Conservation (phyloP, 352 stramenopile species). For the Globisporangium nagaii region DNA sequence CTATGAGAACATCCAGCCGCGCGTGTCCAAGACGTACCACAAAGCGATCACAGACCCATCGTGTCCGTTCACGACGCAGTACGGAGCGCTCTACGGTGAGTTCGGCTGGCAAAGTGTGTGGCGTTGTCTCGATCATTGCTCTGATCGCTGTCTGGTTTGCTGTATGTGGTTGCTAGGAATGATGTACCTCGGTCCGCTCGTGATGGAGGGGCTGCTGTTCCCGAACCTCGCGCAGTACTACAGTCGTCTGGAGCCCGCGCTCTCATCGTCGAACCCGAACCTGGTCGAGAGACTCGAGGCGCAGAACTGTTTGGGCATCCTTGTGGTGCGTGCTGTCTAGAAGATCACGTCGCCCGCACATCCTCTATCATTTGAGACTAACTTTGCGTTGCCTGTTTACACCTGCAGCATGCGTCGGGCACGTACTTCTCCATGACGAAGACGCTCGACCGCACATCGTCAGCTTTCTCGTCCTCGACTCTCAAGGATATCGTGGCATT, state of each 20-base stretch:
- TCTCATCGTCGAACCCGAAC: conserved; percentile 73
- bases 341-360: too few species aligned
- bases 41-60: conserved; percentile 74
- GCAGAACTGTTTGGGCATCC: conserved; percentile 82
- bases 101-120: background rate
- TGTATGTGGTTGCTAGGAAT: conserved; percentile 48
- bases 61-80: conserved; percentile 86
- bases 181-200: conserved; percentile 87
- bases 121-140: background rate
- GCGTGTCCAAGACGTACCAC: conserved; percentile 90
- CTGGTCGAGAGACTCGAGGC: conserved; percentile 78
- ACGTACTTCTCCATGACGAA: conserved; percentile 77
- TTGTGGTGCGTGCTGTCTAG: conserved; percentile 81
- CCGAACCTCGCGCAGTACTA: conserved; percentile 87
- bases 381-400: background rate
- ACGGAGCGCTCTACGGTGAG: conserved; percentile 88
- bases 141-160: background rate
- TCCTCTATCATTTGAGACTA: background rate
- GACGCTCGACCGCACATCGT: conserved; percentile 19
- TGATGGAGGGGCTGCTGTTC: conserved; percentile 91
- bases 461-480: conserved; percentile 23
- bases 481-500: conserved; percentile 50
- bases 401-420: conserved; percentile 59
- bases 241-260: conserved; percentile 67
- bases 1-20: conserved; percentile 90